phyloP scores from a whole-genome alignment of 176 grass and related monocot species.

The Chrysopogon serrulatus region DNA sequence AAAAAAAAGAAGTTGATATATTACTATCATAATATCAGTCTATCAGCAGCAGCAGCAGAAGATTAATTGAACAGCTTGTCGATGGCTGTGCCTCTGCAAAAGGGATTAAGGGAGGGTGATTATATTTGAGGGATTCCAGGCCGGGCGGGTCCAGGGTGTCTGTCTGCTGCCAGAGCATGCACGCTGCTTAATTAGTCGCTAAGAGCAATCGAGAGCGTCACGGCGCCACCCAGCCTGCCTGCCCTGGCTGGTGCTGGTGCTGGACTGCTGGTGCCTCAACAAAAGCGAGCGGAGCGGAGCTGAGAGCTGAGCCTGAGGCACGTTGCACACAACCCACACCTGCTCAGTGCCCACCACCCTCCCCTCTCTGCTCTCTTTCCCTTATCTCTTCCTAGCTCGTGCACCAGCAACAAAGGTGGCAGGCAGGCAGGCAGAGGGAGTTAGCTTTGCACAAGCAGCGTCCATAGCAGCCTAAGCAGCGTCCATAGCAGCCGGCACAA shows the following conservation, averaged over 20 bases:
- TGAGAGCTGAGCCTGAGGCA: not conserved
- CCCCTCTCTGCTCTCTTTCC: not conserved
- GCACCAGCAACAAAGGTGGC: not conserved
- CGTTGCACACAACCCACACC: conserved; percentile 7
- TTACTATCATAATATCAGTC: not conserved
- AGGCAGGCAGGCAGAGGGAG: not conserved
- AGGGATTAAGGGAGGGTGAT: not conserved
- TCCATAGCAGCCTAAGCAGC: no score
- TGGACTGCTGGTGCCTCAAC: no score
- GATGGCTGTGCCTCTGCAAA: not conserved
- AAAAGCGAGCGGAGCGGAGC: not conserved
- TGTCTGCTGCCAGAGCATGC: not conserved
- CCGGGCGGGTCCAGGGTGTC: not conserved
- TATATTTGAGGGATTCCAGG: not conserved
- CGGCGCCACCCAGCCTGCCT: not conserved
- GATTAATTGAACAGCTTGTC: not conserved
- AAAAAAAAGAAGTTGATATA: not conserved
- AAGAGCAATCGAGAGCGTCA: conserved; percentile 13
- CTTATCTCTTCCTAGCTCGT: not conserved
- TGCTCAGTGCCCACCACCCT: not conserved
- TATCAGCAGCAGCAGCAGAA: not conserved
- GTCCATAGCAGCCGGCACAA: conserved; percentile 38
- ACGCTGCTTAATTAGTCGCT: not conserved
- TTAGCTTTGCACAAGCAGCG: not conserved
- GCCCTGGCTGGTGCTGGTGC: not conserved